Percentiles rank a stretch among this genome's conserved stretches.
Evolutionary conservation across 345 rosid genomes (phyloP).

Genomic region (Xanthoceras sorbifolium): DNA sequence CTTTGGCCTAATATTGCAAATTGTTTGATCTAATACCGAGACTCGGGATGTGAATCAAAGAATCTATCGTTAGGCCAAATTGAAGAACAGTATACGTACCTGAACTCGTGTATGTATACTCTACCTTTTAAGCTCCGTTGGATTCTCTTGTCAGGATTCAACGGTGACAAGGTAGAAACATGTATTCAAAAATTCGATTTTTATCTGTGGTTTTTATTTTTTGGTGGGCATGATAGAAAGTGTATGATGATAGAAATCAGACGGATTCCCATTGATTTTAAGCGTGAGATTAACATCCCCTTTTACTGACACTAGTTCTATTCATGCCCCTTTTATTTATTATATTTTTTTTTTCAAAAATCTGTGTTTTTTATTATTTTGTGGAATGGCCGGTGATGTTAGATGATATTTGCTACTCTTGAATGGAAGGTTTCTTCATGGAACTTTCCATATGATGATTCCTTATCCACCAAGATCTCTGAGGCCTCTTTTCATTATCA

Average conservation of each 20-base stretch:
- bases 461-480: constrained; percentile 53
- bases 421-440: constrained; percentile 15
- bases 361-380: no score
- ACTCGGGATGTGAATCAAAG: constrained; percentile 24
- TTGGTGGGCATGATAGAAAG: background rate
- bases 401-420: constrained; percentile 60
- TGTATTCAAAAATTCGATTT: background rate
- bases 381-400: no score
- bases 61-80: constrained; percentile 59
- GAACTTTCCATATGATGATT: constrained; percentile 37
- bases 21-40: constrained; percentile 25
- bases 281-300: constrained; percentile 40
- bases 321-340: constrained; percentile 16
- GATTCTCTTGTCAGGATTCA: constrained; percentile 14
- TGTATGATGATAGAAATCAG: constrained; percentile 54
- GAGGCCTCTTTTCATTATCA: no score
- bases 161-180: constrained; percentile 60
- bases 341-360: no score
- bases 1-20: constrained; percentile 49
- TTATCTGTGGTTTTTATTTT: no score
- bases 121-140: constrained; percentile 54
- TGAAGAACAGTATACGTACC: constrained; percentile 18
- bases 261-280: constrained; percentile 64
- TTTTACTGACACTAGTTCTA: constrained; percentile 40
- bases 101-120: constrained; percentile 16